A percentile compares a stretch with the other conserved stretches of the same genome.
These are phyloP conservation scores for Ceratocystis cubensis DNA, from an alignment of 2,329 filamentous ascomycete species.

Conservation along the genomic window DNA sequence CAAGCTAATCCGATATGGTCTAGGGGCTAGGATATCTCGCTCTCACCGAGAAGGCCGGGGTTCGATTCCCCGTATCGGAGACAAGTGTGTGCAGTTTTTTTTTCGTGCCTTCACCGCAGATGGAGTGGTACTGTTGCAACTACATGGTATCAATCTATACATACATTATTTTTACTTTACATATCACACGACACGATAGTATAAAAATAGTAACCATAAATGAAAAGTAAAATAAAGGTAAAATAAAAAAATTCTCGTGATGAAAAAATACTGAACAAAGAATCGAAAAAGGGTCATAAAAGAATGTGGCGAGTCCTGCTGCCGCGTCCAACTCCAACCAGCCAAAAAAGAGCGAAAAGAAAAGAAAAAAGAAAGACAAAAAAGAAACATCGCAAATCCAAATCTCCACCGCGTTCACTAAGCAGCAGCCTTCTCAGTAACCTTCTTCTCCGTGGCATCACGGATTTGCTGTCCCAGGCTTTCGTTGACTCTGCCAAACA, in stretches of 20 bases:
- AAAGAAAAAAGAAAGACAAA: neutral
- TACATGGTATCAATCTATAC: no score
- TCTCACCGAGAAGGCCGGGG: slow-evolving; percentile 23
- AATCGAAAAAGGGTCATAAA: slow-evolving; percentile 1
- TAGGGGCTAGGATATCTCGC: slow-evolving; percentile 22
- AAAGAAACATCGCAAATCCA: neutral
- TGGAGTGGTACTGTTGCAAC: no score
- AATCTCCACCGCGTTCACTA: neutral
- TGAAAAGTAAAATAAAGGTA: neutral
- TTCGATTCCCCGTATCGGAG: slow-evolving; percentile 24
- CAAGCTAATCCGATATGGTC: slow-evolving; percentile 20
- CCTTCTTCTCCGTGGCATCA: slow-evolving; percentile 24
- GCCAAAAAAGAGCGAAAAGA: neutral
- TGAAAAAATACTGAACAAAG: neutral
- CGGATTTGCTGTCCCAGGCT: slow-evolving; percentile 33
- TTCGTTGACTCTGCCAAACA: slow-evolving; percentile 46
- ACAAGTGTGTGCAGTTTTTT: no score
- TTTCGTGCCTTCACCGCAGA: no score
- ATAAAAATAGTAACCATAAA: neutral
- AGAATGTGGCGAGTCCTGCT: neutral
- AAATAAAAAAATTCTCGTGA: neutral
- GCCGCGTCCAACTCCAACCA: neutral
- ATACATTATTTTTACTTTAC: no score
- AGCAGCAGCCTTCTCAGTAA: neutral
- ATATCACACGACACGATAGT: no score